Base-by-base conservation (phyloP, 805 yeast species). In the Kazachstania viticola region DNA sequence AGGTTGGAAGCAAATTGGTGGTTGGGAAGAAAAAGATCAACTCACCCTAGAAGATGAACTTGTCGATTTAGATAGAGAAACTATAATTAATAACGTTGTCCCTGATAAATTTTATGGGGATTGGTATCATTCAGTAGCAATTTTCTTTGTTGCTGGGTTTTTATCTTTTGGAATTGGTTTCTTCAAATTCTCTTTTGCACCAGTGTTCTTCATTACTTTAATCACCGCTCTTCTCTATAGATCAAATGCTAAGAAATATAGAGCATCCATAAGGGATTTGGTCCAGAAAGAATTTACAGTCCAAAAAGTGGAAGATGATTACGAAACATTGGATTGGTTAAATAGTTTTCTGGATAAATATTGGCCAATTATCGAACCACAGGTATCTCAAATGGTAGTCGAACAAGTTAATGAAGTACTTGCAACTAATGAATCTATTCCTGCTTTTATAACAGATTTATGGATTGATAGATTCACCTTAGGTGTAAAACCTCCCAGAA, bases 1-100 rank as follows among this genome's bases (percentile, higher is more conserved):
- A n/a, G 97, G 97, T 21, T 88, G 97, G 97, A 82, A 79, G 52
- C 95, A 87, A 56, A 85, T 82, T 32, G 88, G 91, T 8, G 81
- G 84, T 14, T 88, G 84, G 79, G 81, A 76, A 49, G 74, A 73
- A 36, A 67, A 69, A 26, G 87, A 79, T 52, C 60, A 61, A 2
- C 61, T 82, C 43, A 73, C 72, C 7, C 55, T 56, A 9, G 81
- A 78, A 23, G 94, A 83, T 51, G 81, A 77, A 45, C 61, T 75
- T 34, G 66, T 71, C 40, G 95, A 85, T 54, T 61, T 85, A 44
- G 67, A 77, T 16, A 69, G 71, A 16, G 75, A 84, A 14, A 82
- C 96, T 0, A 48, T 80, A 22, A 61, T 87, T 36, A 95, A 85
- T 48, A 67, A 71, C 36, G 71, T 77, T 46, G 60, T 91, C 33